These are phyloP conservation scores for Kluyveromyces sp. DNA, from an alignment of 1,139 yeast genomes.

Conservation along the genomic window DNA sequence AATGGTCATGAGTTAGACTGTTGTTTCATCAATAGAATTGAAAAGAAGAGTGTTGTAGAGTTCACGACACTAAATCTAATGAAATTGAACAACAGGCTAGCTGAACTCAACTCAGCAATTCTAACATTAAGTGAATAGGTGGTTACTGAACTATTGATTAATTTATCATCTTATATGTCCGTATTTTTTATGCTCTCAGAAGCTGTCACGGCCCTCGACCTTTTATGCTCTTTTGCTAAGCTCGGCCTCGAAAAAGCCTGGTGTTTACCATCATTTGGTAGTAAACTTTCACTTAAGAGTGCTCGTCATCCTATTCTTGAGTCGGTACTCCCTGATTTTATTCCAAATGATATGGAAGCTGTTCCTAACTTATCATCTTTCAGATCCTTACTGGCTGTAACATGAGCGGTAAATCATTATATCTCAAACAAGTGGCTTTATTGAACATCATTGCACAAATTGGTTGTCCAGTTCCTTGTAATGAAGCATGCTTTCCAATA, in stretches of 20 bases:
- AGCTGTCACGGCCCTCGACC: slow-evolving; percentile 38
- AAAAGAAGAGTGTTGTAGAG: slow-evolving; percentile 32
- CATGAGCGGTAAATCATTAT: slow-evolving; percentile 44
- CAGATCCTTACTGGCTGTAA: slow-evolving; percentile 42
- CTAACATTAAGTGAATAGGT: slow-evolving; percentile 35
- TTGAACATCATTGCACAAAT: slow-evolving; percentile 39
- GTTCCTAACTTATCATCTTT: slow-evolving; percentile 32
- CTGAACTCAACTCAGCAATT: slow-evolving; percentile 36
- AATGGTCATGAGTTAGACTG: slow-evolving; percentile 24
- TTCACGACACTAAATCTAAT: slow-evolving; percentile 38
- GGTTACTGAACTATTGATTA: slow-evolving; percentile 29
- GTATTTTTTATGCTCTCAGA: slow-evolving; percentile 39
- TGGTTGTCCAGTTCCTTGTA: slow-evolving; percentile 40
- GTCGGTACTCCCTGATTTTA: slow-evolving; percentile 22
- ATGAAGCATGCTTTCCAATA: slow-evolving; percentile 33
- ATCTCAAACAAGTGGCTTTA: slow-evolving; percentile 36
- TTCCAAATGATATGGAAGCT: slow-evolving; percentile 36
- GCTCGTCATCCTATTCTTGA: slow-evolving; percentile 40
- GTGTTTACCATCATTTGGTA: slow-evolving; percentile 32
- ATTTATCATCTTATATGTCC: slow-evolving; percentile 29
- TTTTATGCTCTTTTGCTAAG: slow-evolving; percentile 35
- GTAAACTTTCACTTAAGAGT: slow-evolving; percentile 27
- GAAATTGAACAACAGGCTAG: slow-evolving; percentile 36
- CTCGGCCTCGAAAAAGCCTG: slow-evolving; percentile 27
- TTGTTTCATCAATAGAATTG: slow-evolving; percentile 31